A percentile compares a stretch with the other conserved stretches of the same genome.
Conservation (phyloP, 805 yeast species). For the Pichia kluyveri region DNA sequence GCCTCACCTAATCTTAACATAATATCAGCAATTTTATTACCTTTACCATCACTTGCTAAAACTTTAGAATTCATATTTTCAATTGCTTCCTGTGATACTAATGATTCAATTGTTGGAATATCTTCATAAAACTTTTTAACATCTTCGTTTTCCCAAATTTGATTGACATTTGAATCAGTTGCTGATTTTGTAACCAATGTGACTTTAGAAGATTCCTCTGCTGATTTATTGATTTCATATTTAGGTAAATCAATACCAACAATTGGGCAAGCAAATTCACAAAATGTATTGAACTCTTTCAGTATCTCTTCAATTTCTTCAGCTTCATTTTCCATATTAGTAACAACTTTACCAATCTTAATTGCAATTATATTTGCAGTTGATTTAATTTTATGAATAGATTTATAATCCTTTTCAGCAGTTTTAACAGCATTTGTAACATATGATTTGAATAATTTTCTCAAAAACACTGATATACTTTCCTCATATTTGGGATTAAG, state of each 20-base stretch:
- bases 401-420: slow-evolving; percentile 28
- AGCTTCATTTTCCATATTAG: slow-evolving; percentile 17
- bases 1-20: slow-evolving; percentile 26
- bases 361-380: slow-evolving; percentile 48
- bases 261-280: slow-evolving; percentile 34
- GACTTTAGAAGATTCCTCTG: slow-evolving; percentile 17
- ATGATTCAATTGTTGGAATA: slow-evolving; percentile 34
- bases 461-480: slow-evolving; percentile 13
- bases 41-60: slow-evolving; percentile 6
- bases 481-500: slow-evolving; percentile 11
- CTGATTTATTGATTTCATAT: slow-evolving; percentile 21
- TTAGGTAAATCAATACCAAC: slow-evolving; percentile 32
- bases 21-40: slow-evolving; percentile 11
- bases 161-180: not conserved
- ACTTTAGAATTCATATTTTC: slow-evolving; percentile 3
- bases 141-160: slow-evolving; percentile 58
- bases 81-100: slow-evolving; percentile 23
- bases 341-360: slow-evolving; percentile 54
- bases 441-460: slow-evolving; percentile 33
- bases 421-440: slow-evolving; percentile 32
- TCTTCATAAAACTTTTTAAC: slow-evolving; percentile 56
- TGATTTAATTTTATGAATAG: slow-evolving; percentile 27
- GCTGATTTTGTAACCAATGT: slow-evolving; percentile 13
- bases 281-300: slow-evolving; percentile 35
- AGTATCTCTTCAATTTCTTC: slow-evolving; percentile 24